These are phyloP conservation scores for Leishmania lainsoni DNA, from an alignment of 208 protist genomes.

Conservation along the genomic window DNA sequence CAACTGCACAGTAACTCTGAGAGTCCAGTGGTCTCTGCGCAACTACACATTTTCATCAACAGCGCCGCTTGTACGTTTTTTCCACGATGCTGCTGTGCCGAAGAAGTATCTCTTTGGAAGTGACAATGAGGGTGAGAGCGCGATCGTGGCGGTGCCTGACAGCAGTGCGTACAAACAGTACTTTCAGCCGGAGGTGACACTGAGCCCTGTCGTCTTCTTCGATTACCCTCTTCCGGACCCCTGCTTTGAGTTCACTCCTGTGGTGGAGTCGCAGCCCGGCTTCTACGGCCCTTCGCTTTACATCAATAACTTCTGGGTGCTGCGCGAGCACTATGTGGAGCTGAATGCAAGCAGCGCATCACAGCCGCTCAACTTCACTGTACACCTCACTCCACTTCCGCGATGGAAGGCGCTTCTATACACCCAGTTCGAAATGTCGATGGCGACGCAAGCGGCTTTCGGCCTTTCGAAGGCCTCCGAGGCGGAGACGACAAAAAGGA, in stretches of 20 bases:
- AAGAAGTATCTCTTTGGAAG: conserved; percentile 34
- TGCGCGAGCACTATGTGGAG: conserved; percentile 78
- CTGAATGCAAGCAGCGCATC: conserved; percentile 77
- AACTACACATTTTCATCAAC: conserved; percentile 20
- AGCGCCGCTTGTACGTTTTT: conserved; percentile 30
- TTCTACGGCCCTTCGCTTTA: conserved; percentile 91
- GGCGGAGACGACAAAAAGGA: conserved; percentile 89
- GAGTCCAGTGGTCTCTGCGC: conserved; percentile 31
- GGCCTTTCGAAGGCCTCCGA: conserved; percentile 60
- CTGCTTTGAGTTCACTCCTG: conserved; percentile 43
- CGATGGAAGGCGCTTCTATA: conserved; percentile 76
- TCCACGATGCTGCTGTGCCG: conserved; percentile 21
- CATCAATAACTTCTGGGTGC: conserved; percentile 96
- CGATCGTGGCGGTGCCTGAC: neutral
- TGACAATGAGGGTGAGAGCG: conserved; percentile 7
- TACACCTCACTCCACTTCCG: conserved; percentile 51
- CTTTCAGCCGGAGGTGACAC: conserved; percentile 64
- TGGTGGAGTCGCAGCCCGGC: conserved; percentile 28
- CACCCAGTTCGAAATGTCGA: conserved; percentile 81
- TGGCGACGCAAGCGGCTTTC: conserved; percentile 68
- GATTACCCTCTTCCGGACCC: conserved; percentile 51
- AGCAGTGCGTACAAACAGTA: conserved; percentile 25
- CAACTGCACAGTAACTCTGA: conserved; percentile 34
- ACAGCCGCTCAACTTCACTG: conserved; percentile 49
- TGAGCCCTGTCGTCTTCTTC: conserved; percentile 81